Evolutionary conservation across 2,329 filamentous ascomycete genomes (phyloP), one percentile per base, ranked within the genome.

Genomic region (Huntiella decipiens): DNA sequence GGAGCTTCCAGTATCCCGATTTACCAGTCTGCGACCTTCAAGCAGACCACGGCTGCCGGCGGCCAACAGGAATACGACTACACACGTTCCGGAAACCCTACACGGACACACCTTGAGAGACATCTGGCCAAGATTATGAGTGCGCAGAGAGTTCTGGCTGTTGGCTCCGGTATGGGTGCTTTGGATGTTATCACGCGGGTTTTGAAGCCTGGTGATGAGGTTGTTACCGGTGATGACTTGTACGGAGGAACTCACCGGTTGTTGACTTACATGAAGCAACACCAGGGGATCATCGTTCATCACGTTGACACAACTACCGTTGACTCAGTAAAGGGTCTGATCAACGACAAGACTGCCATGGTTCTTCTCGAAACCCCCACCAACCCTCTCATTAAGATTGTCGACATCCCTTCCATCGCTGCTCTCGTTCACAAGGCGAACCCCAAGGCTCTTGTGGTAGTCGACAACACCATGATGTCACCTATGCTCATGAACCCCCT

Each of bases 111-210:
- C 58, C 75, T 98, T 52, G 91, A 98, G 67, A 78, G 88, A 49
- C 91, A 98, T 63, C 70, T 98, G 55, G 91, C 92, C 57, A 98
- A 98, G 73, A 93, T 98, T 60, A 98, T 98, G 92, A 87, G 84
- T 55, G 91, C 91, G 39, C 77, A 78, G 56, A 82, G 92, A 47
- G 84, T 85, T 7, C 74, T 98, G 43, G 88, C 92, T 42, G 88
- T 96, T 38, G 86, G 87, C 45, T 96, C 88, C 1, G 91, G 91
- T 48, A 98, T 98, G 91, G 91, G 86, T 45, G 91, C 91, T 17
- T 68, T 96, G 56, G 91, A 98, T 63, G 88, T 98, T 52, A 95
- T 98, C 54, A 92, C 86, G 12, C 79, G 91, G 45, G 68, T 96
- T 11, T 70, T 98, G 43, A 77, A 82, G 50, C 88, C 91, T 0